Percentiles rank a stretch among this genome's conserved stretches.
Conservation (phyloP, 768 basidiomycete species). For the Tricholoma matsutake region DNA sequence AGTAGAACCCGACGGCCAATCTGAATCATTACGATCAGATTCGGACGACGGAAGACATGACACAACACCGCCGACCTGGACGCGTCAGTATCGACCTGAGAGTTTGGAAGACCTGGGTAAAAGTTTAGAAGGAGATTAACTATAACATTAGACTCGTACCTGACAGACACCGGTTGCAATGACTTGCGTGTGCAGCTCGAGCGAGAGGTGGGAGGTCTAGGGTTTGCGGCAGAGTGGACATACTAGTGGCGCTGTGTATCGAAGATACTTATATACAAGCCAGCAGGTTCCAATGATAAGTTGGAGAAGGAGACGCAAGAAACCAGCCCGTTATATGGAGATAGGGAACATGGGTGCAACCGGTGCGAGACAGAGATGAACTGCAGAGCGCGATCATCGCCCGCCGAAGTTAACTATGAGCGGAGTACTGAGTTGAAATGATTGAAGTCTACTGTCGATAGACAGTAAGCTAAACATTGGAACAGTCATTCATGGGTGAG, state of each 20-base stretch:
- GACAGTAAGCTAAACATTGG: not conserved
- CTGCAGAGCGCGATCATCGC: constrained; percentile 14
- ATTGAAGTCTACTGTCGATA: not conserved
- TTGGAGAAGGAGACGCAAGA: not conserved
- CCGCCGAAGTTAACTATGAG: constrained; percentile 6
- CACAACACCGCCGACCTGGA: constrained; percentile 48
- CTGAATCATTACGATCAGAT: constrained; percentile 37
- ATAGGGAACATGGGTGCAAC: constrained; percentile 12
- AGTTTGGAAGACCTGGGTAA: constrained; percentile 54
- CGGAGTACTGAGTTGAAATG: constrained; percentile 11
- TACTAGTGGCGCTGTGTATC: not conserved
- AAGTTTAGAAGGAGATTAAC: not conserved
- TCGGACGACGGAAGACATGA: constrained; percentile 1
- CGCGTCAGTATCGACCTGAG: constrained; percentile 67
- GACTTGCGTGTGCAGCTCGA: constrained; percentile 55
- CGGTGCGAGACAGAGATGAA: constrained; percentile 12
- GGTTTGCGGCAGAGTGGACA: constrained; percentile 12
- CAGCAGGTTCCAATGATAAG: not conserved
- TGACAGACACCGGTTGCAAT: constrained; percentile 65
- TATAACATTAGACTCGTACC: constrained; percentile 26
- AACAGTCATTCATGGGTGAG: not conserved
- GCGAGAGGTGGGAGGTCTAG: constrained; percentile 33
- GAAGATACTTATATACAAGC: constrained; percentile 1
- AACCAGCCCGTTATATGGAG: constrained; percentile 13
- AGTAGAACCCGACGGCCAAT: constrained; percentile 86